Evolutionary conservation across 768 basidiomycete genomes (phyloP).

Genomic region (Boletellus emodensis): DNA sequence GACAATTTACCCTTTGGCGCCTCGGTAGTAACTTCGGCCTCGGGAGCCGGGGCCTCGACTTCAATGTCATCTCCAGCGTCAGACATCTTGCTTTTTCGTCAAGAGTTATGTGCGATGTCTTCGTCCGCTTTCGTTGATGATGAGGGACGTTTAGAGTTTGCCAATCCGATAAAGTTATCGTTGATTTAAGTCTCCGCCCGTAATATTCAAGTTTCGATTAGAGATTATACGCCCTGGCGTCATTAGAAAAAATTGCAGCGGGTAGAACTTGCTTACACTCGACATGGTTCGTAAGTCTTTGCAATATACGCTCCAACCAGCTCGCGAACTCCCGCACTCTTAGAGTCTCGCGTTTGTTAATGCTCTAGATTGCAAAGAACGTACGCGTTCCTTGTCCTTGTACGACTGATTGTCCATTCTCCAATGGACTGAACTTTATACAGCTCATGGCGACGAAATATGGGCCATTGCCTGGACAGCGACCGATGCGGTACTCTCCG

Average conservation of each 20-base stretch:
- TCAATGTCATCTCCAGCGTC: constrained; percentile 96
- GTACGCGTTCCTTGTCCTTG: constrained; percentile 38
- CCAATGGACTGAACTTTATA: constrained; percentile 3
- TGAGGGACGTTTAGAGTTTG: constrained; percentile 57
- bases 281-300: constrained; percentile 28
- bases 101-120: constrained; percentile 53
- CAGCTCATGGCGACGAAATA: constrained; percentile 76
- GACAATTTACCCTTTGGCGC: constrained; percentile 94
- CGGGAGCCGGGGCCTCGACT: constrained; percentile 59
- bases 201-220: constrained; percentile 37
- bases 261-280: neutral
- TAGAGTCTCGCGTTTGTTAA: constrained; percentile 73
- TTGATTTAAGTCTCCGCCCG: constrained; percentile 53
- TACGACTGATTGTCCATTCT: constrained; percentile 1
- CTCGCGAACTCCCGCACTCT: constrained; percentile 19
- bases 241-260: too few species aligned
- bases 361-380: constrained; percentile 72
- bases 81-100: constrained; percentile 64
- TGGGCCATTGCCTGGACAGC: constrained; percentile 77
- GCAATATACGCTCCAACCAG: neutral
- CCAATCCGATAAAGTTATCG: constrained; percentile 23
- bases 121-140: constrained; percentile 96
- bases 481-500: constrained; percentile 59
- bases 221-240: neutral
- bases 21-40: constrained; percentile 81